Base-by-base conservation (phyloP, 805 yeast genomes). In the Candida xyloterini region DNA sequence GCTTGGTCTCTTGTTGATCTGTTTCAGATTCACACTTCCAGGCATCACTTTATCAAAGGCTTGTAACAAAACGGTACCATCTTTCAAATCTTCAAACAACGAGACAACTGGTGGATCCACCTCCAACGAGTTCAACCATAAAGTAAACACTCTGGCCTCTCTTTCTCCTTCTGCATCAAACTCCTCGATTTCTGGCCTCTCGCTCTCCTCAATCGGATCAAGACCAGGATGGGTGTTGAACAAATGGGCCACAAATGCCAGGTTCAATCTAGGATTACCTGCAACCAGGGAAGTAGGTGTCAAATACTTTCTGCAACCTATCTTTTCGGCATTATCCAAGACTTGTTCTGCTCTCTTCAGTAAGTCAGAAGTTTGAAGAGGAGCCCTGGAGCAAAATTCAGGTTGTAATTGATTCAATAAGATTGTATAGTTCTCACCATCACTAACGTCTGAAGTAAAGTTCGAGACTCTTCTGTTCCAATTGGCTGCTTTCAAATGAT, bases 81-180 rank as follows among this genome's bases (percentile, higher is more conserved):
- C 97, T 63, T 89, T 90, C 58, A 93, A 74, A 60, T 93, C 98
- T 65, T 91, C 97, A 55, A 93, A 93, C 52, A 93, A 69, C 11
- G 84, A 80, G 35, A 88, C 88, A 44, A 93, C 91, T 18, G 96
- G 86, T 20, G 98, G 97, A 48, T 90, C 93, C 11, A 93, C 98
- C 51, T 93, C 98, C 55, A 93, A 74, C 1, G 96, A 88, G 67
- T 93, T 93, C 59, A 93, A 78, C 99, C 99, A 93, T 57, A 93
- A 70, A 5, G 99, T 93, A 68, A 93, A 93, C 10, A 93, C 99
- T 64, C 99, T 79, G 3, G 99, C 99, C 69, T 93, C 99, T 68
- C 99, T 85, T 68, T 93, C 99, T 48, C 99, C 99, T 68, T 93
- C 99, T 18, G 99, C 99, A 62, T 93, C 99, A 57, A 93, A 93